Evolutionary conservation across 306 rosid genomes (phyloP), one percentile per base, ranked within the genome.

Genomic region (Quillaja saponaria): DNA sequence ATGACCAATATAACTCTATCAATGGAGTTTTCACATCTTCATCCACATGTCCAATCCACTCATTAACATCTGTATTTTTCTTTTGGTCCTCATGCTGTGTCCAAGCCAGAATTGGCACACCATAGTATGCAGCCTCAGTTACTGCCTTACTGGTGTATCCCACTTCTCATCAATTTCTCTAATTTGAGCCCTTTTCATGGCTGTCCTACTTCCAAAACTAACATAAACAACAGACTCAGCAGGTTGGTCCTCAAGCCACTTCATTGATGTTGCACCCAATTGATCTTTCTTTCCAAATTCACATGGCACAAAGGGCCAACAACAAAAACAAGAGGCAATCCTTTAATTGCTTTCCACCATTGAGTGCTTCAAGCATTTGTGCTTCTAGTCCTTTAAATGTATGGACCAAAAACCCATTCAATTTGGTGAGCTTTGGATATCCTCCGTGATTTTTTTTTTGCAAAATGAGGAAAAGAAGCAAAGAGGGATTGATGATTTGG

Each of bases 101-200:
- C 95, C 95, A 84, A 0, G 69, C 90, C 64, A 82, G 16, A 12
- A 80, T 37, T 6, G 67, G 77, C 17, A 87, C 86, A 15, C 95
- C 91, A 10, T 72, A 8, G 60, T 63, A 57, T 0, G 75, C 78
- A 1, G 88, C 88, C 42, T 85, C 92, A 4, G 56, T 25, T 17
- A 72, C 45, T 3, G 88, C 82, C 10, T 76, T 85, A 84, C 81
- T 16, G 20, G 19, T 51, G 72, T 81, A 9, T 71, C 77, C 87
- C 83, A 66, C 81, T 67, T 9, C 18, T 63, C 49, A 71, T 13
- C 81, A 1, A 81, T 15, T 69, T 87, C 95, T 46, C 60, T 77
- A 13, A 72, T 72, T 58, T 87, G 95, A 0, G 74, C 72, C 12
- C 79, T 72, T 2, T 64, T 74, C 28, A 71, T 16, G 10, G 84